phyloP scores from a whole-genome alignment of 2,329 filamentous ascomycete genomes.

The Neocucurbitaria cava region DNA sequence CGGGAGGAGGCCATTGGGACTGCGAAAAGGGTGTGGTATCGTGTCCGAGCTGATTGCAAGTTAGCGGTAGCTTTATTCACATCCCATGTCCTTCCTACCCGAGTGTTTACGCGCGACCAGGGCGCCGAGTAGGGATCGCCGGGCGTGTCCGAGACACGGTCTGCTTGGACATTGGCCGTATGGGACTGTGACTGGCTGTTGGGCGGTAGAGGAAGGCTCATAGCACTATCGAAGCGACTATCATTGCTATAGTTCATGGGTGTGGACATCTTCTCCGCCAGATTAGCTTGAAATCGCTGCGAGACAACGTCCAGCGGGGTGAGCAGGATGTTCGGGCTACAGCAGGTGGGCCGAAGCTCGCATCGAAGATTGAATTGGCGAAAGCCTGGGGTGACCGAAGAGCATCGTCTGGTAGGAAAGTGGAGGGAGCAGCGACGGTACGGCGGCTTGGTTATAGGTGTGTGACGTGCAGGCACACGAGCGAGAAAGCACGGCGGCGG shows the following conservation, averaged over 20 bases:
- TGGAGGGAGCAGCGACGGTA: not conserved
- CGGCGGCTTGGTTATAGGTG: constrained; percentile 1
- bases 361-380: not conserved
- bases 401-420: not conserved
- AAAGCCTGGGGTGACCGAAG: not conserved
- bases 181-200: not conserved
- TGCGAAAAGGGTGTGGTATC: not conserved
- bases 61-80: not conserved
- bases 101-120: constrained; percentile 11
- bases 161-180: not conserved
- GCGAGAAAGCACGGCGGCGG: not conserved
- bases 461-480: not conserved
- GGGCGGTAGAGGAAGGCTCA: not conserved
- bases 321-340: not conserved
- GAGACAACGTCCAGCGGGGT: not conserved
- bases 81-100: not conserved
- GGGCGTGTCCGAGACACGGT: not conserved
- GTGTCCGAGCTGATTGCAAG: not conserved
- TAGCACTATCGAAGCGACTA: not conserved
- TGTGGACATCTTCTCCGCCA: constrained; percentile 3
- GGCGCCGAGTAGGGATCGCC: not conserved
- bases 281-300: not conserved
- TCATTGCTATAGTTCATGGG: not conserved
- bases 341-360: not conserved
- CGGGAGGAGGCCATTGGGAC: not conserved